Conservation (phyloP, 2,329 filamentous ascomycete species). For the Scolecobasidium constrictum region DNA sequence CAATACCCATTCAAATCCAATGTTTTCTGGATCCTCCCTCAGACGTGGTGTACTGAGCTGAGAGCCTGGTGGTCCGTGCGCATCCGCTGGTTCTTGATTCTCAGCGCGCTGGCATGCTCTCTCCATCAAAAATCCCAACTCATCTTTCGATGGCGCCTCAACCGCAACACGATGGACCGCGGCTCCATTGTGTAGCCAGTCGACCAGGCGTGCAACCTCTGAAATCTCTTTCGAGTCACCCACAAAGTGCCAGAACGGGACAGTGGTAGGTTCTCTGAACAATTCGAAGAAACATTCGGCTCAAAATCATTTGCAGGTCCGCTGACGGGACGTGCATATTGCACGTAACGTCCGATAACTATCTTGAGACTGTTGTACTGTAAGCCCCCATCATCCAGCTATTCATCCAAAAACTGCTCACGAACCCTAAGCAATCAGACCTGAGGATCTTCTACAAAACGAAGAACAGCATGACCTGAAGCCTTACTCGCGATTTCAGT, state of each 20-base stretch:
- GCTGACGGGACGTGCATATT: constrained; percentile 48
- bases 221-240: background rate
- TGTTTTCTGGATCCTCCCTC: too few species aligned
- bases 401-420: constrained; percentile 11
- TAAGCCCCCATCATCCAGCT: constrained; percentile 23
- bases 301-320: constrained; percentile 25
- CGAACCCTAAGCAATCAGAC: constrained; percentile 7
- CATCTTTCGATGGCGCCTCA: too few species aligned
- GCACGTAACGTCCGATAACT: constrained; percentile 40
- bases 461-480: constrained; percentile 37
- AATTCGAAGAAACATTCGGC: background rate
- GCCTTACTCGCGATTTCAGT: constrained; percentile 35
- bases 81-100: too few species aligned
- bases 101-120: too few species aligned
- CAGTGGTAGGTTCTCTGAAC: background rate
- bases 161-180: background rate
- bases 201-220: background rate
- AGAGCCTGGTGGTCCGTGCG: too few species aligned
- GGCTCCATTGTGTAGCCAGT: background rate
- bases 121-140: too few species aligned
- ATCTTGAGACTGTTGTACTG: constrained; percentile 43
- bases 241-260: constrained; percentile 2
- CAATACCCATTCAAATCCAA: too few species aligned
- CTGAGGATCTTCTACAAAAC: constrained; percentile 23
- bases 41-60: too few species aligned